phyloP scores from a whole-genome alignment of 495 filamentous ascomycete genomes.

The Letharia lupina region DNA sequence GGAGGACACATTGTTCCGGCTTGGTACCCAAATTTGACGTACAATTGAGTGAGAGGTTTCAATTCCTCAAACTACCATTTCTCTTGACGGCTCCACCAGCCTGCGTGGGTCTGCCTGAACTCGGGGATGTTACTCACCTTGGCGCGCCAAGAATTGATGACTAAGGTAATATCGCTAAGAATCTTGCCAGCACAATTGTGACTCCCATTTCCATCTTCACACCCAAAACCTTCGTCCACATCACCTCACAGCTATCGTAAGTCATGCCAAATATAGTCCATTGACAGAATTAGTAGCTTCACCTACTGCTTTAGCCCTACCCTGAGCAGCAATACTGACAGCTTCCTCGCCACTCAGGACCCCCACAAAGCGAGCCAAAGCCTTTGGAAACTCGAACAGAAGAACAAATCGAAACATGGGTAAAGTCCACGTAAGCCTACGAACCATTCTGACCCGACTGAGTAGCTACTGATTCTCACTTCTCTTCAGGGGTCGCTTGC shows the following conservation, averaged over 20 bases:
- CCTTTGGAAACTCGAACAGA: background rate
- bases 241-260: background rate
- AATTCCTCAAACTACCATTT: too few species aligned
- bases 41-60: too few species aligned
- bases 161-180: slow-evolving; percentile 3
- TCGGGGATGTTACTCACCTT: background rate
- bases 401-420: slow-evolving; percentile 53
- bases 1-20: too few species aligned
- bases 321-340: background rate
- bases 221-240: background rate
- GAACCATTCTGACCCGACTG: background rate
- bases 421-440: slow-evolving; percentile 58
- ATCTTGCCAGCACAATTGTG: background rate
- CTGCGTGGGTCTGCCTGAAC: too few species aligned
- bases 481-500: slow-evolving; percentile 60
- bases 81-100: too few species aligned
- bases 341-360: slow-evolving; percentile 6
- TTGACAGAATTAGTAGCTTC: background rate
- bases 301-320: background rate
- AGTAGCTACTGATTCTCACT: background rate
- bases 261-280: background rate
- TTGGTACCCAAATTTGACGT: too few species aligned
- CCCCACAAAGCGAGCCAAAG: background rate
- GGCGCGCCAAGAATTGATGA: background rate
- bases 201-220: slow-evolving; percentile 1